Evolutionary conservation across 2,329 filamentous ascomycete species (phyloP).

Genomic region (Thermothelomyces thermophilus): DNA sequence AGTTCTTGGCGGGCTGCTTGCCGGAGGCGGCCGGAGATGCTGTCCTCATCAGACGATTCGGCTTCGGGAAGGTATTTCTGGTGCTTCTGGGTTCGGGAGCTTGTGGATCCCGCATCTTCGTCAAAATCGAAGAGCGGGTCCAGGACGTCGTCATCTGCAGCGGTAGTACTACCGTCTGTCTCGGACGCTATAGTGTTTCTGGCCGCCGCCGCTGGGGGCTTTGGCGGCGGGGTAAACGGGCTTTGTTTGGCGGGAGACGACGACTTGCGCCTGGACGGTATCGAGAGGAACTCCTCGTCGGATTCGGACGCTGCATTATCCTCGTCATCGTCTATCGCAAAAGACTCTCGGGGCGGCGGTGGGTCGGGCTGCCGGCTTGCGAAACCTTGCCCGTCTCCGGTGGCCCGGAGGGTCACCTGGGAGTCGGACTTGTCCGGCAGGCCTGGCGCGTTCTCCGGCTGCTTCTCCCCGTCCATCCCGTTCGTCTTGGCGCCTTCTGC

Average conservation of each 20-base stretch:
- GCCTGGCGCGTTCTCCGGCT: not conserved
- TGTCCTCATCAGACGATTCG: slow-evolving; percentile 15
- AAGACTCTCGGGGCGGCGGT: slow-evolving; percentile 18
- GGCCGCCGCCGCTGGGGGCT: not conserved
- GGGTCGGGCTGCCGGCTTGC: slow-evolving; percentile 8
- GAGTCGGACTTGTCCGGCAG: slow-evolving; percentile 10
- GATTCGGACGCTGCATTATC: slow-evolving; percentile 18
- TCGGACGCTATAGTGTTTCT: not conserved
- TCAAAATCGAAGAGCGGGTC: slow-evolving; percentile 24
- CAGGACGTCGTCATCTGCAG: slow-evolving; percentile 6
- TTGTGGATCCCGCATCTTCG: slow-evolving; percentile 7
- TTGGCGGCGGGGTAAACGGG: not conserved
- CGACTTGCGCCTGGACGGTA: slow-evolving; percentile 19
- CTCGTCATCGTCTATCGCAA: slow-evolving; percentile 13
- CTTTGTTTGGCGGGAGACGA: slow-evolving; percentile 12
- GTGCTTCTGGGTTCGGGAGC: not conserved
- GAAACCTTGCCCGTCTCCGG: not conserved
- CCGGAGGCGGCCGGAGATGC: slow-evolving; percentile 1
- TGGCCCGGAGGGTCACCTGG: slow-evolving; percentile 8
- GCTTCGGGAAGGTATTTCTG: slow-evolving; percentile 22
- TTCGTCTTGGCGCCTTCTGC: too few species aligned
- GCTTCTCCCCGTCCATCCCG: slow-evolving; percentile 16
- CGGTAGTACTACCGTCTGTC: not conserved
- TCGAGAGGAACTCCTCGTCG: slow-evolving; percentile 26
- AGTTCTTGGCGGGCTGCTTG: not conserved